phyloP scores from a whole-genome alignment of 169 alveolate species.

The Plasmodium inui region DNA sequence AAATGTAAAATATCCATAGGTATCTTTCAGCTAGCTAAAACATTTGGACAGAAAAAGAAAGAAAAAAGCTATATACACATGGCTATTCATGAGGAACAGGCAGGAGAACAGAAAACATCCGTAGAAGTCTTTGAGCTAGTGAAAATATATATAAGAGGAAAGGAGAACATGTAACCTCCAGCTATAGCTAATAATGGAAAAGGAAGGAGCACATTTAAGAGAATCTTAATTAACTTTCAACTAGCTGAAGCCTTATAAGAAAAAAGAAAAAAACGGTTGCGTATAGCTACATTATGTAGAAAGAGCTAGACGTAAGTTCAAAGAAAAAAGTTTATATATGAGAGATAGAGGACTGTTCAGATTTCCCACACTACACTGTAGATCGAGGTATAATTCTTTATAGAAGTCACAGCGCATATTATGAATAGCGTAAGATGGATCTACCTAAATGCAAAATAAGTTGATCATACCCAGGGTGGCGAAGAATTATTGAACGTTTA shows the following conservation, averaged over 20 bases:
- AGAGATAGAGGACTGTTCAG: neutral
- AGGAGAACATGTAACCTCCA: neutral
- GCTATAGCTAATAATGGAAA: neutral
- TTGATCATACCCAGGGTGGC: neutral
- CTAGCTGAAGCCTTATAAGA: neutral
- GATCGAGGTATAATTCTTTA: neutral
- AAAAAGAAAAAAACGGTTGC: constrained; percentile 11
- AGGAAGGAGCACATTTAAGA: neutral
- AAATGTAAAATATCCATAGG: neutral
- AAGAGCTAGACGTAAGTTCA: neutral
- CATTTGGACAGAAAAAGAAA: neutral
- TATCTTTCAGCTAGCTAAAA: neutral
- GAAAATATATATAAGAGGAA: neutral
- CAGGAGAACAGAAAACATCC: no score
- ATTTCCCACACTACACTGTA: neutral
- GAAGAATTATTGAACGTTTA: neutral
- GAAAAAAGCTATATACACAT: neutral
- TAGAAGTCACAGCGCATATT: neutral
- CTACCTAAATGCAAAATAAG: neutral
- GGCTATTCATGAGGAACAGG: neutral
- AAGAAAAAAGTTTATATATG: neutral
- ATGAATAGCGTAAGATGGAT: neutral
- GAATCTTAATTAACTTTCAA: no score
- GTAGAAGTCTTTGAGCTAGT: no score
- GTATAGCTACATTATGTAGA: neutral